phyloP scores from a whole-genome alignment of 1,139 yeast species.

The Entelexis paramagnoliae region DNA sequence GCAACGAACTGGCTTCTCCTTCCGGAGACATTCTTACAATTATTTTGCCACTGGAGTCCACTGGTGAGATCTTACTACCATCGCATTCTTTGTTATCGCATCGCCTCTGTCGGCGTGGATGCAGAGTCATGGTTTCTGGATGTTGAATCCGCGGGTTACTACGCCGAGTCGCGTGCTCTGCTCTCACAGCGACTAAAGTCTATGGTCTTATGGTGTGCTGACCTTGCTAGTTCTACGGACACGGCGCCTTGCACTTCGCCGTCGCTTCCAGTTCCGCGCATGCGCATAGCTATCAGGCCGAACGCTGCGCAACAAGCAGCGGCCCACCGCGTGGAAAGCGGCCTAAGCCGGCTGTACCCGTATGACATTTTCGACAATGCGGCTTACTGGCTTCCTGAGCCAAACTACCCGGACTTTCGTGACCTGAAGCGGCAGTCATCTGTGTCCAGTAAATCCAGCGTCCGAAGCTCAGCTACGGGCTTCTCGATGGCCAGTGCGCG shows the following conservation, averaged over 20 bases:
- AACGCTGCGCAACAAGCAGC: not conserved
- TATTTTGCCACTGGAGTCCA: conserved; percentile 73
- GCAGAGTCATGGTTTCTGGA: conserved; percentile 25
- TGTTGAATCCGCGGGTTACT: conserved; percentile 28
- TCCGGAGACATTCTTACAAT: conserved; percentile 41
- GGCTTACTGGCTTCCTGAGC: conserved; percentile 41
- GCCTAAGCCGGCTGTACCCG: conserved; percentile 36
- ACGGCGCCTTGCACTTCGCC: conserved; percentile 36
- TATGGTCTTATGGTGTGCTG: conserved; percentile 25
- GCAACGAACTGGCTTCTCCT: conserved; percentile 49
- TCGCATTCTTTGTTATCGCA: conserved; percentile 59
- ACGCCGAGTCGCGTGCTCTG: conserved; percentile 27
- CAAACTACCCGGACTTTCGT: not conserved
- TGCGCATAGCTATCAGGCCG: conserved; percentile 15
- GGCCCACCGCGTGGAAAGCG: conserved; percentile 5
- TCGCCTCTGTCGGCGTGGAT: conserved; percentile 32
- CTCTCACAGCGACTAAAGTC: conserved; percentile 25
- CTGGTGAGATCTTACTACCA: conserved; percentile 59
- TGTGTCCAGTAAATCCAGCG: not conserved
- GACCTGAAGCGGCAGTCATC: conserved; percentile 1
- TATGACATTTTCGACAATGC: conserved; percentile 72
- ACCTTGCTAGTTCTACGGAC: conserved; percentile 22
- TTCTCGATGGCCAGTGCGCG: not conserved
- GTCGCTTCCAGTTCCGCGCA: conserved; percentile 22
- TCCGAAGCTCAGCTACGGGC: not conserved